Evolutionary conservation across 2,329 filamentous ascomycete species (phyloP), one percentile per base, ranked within the genome.

Genomic region (Cadophora malorum): DNA sequence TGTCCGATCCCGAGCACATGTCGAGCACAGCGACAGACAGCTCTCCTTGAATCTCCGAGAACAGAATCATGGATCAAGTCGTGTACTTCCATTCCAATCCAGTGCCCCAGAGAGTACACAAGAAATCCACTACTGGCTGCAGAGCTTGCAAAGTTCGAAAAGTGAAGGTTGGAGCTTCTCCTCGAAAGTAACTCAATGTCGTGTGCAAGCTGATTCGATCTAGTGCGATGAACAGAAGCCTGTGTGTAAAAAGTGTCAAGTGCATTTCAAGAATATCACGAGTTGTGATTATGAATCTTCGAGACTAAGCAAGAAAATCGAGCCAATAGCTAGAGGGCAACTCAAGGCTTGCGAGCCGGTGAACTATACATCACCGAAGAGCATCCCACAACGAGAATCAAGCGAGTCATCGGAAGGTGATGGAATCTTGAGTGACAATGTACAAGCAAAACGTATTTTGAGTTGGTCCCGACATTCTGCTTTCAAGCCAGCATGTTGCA

Each of bases 191-290:
- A 35, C 6, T n/a, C 21, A 3, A 49, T 49, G n/a, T 12, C 21
- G 10, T 52, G 31, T 5, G 10, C 21, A 12, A n/a, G 53, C 35
- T 59, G 53, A 64, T 41, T 19, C 49, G 19, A 28, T 28, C 25
- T 35, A 71, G 66, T 70, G 64, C 61, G 66, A 71, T 56, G 69
- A 71, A 59, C 62, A 58, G 35, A 61, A 65, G n/a, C 71, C 69
- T 16, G 64, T 70, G 0, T 72, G 71, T 49, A 45, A 59, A 6
- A 72, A 63, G 58, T 72, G 69, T 55, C 23, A 47, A 35, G 52
- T 72, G 16, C 71, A 72, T 47, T 72, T 70, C 45, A 64, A 60
- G 4, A 72, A 71, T 64, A 67, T 72, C 25, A 66, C 45, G 23
- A 65, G 41, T 21, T 72, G 69, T 63, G 67, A 70, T 60, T 71